A percentile compares a stretch with the other conserved stretches of the same genome.
Conservation (phyloP, 805 yeast genomes). For the Priceomyces haplophilus region DNA sequence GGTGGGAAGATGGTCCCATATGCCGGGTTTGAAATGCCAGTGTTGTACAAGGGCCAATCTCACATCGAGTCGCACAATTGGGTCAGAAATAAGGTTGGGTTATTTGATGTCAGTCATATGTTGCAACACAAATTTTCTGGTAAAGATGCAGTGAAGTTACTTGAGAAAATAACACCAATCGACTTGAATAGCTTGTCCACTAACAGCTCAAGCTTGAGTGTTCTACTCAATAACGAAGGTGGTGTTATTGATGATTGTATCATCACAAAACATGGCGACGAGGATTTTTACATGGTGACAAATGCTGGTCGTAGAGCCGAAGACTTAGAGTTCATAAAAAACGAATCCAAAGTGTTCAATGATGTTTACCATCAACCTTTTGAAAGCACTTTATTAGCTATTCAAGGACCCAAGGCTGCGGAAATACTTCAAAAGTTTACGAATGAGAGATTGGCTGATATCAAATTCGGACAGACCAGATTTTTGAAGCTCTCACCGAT, state of each 20-base stretch:
- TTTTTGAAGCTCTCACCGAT: constrained; percentile 44
- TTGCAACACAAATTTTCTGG: constrained; percentile 83
- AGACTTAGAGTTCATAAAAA: constrained; percentile 63
- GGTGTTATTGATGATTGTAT: constrained; percentile 95
- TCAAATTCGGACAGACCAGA: constrained; percentile 72
- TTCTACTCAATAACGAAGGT: constrained; percentile 62
- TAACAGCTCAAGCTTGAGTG: constrained; percentile 71
- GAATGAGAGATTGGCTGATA: constrained; percentile 49
- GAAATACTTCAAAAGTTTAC: constrained; percentile 63
- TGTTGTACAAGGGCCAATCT: constrained; percentile 75
- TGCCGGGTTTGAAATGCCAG: constrained; percentile 97
- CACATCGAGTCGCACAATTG: constrained; percentile 93
- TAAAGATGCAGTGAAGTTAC: constrained; percentile 57
- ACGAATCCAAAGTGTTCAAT: constrained; percentile 42
- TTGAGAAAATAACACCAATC: constrained; percentile 85
- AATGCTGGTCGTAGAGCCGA: constrained; percentile 93
- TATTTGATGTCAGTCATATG: constrained; percentile 98
- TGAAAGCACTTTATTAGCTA: constrained; percentile 76
- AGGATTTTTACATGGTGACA: constrained; percentile 81
- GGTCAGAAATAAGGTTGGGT: constrained; percentile 85
- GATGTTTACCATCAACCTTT: constrained; percentile 45
- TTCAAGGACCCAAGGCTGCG: constrained; percentile 91
- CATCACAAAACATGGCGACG: constrained; percentile 79
- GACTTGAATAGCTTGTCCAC: constrained; percentile 60
- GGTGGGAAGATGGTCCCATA: constrained; percentile 94